Evolutionary conservation across 1,284 basidiomycete genomes (phyloP).

Genomic region (Moesziomyces globuligerus): DNA sequence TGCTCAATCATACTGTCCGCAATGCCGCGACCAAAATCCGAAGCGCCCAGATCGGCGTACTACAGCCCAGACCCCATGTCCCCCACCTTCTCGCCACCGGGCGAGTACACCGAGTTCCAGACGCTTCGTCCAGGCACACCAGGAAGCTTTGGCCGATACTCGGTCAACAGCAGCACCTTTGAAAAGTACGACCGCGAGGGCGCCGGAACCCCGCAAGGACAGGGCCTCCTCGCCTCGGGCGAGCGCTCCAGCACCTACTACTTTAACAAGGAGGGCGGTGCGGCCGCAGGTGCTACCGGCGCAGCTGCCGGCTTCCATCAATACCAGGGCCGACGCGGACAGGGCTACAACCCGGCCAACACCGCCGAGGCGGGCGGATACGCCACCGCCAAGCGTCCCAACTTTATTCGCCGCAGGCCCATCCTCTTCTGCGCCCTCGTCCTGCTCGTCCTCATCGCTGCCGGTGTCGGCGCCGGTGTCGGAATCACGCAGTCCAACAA

Average conservation of each 20-base stretch:
- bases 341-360: slow-evolving; percentile 43
- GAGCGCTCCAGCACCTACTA: slow-evolving; percentile 45
- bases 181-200: slow-evolving; percentile 40
- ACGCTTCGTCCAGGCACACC: slow-evolving; percentile 42
- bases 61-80: slow-evolving; percentile 41
- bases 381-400: slow-evolving; percentile 11
- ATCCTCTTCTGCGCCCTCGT: slow-evolving; percentile 35
- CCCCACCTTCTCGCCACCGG: slow-evolving; percentile 45
- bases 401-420: slow-evolving; percentile 35
- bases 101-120: slow-evolving; percentile 44
- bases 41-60: slow-evolving; percentile 21
- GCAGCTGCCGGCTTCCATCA: slow-evolving; percentile 13
- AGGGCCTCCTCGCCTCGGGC: slow-evolving; percentile 15
- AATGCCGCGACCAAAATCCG: slow-evolving; percentile 23
- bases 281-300: slow-evolving; percentile 18
- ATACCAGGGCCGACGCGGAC: slow-evolving; percentile 36
- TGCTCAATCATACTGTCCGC: slow-evolving; percentile 3
- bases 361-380: slow-evolving; percentile 11
- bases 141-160: slow-evolving; percentile 33
- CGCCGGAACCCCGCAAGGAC: slow-evolving; percentile 22
- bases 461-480: slow-evolving; percentile 47
- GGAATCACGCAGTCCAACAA: slow-evolving; percentile 29
- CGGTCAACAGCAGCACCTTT: slow-evolving; percentile 22
- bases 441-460: slow-evolving; percentile 43
- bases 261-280: slow-evolving; percentile 47